Evolutionary conservation across 2,329 filamentous ascomycete genomes (phyloP), one percentile per base, ranked within the genome.

Genomic region (Claviceps africana): DNA sequence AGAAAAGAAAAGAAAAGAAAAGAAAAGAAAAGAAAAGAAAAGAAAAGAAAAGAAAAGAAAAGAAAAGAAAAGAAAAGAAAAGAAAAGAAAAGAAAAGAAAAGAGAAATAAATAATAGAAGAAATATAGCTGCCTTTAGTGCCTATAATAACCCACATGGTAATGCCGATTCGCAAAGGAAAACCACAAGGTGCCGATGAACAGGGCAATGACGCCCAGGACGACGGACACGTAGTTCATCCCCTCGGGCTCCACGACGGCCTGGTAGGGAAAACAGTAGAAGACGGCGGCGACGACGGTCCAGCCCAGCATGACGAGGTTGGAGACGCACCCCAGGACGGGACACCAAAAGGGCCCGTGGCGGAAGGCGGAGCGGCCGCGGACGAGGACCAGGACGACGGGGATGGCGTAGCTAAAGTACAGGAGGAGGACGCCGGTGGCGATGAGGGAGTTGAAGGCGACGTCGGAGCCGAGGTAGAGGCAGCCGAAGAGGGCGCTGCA

Each of bases 341-440:
- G 57, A 15, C 56, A 59, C 62, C 62, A 64, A 40, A 63, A 64
- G 0, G 61, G 61, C 0, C 62, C 62, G 47, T 60, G 60, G n/a
- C 56, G 50, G 21, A 64, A 59, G 21, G 47, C 55, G 2, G 60
- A 60, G 10, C 61, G 59, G 1, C 61, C 60, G 15, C 55, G 56
- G 1, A 40, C 8, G 10, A 63, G 57, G 4, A 60, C 50, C 7
- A 62, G 52, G 11, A 59, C 48, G 10, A 63, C 58, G 1, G 61
- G 61, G 6, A 63, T 60, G 43, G 56, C 58, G 51, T 64, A 64
- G 50, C 58, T 61, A 22, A 62, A 55, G 50, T 64, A 64, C 50
- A 59, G 59, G 0, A 61, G 54, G 10, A 63, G 49, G 15, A 63
- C 45, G 1, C 61, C 59, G 1, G 58, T 59, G 2, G 60, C 57